phyloP scores from a whole-genome alignment of 2,329 filamentous ascomycete genomes.

The Colletotrichum graminicola region DNA sequence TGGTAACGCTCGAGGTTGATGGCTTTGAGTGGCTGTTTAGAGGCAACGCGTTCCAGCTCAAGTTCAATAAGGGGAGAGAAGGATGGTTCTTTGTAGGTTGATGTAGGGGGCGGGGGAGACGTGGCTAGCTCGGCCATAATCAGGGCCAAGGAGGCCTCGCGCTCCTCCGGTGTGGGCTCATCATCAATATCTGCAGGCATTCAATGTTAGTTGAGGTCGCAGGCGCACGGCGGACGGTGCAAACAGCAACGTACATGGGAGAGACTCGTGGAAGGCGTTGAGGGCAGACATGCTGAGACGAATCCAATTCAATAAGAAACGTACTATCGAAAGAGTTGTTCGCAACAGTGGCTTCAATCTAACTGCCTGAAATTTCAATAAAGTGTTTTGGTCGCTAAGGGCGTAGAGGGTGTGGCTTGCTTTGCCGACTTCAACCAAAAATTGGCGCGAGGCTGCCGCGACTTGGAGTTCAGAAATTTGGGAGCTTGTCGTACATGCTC shows the following conservation, averaged over 20 bases:
- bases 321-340: neutral
- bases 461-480: slow-evolving; percentile 34
- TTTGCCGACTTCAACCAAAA: slow-evolving; percentile 2
- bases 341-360: neutral
- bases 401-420: neutral
- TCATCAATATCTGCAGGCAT: slow-evolving; percentile 79
- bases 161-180: slow-evolving; percentile 72
- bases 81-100: slow-evolving; percentile 63
- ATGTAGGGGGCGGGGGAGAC: slow-evolving; percentile 61
- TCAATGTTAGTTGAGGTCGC: slow-evolving; percentile 39
- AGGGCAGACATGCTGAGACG: slow-evolving; percentile 47
- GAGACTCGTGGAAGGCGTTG: slow-evolving; percentile 75
- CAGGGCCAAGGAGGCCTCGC: slow-evolving; percentile 75
- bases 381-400: neutral
- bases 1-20: slow-evolving; percentile 89
- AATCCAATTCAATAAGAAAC: neutral
- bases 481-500: slow-evolving; percentile 28
- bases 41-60: slow-evolving; percentile 76
- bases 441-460: slow-evolving; percentile 9
- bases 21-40: slow-evolving; percentile 65
- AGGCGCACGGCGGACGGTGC: slow-evolving; percentile 19
- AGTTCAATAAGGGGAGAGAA: slow-evolving; percentile 76
- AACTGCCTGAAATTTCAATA: neutral
- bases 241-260: slow-evolving; percentile 75
- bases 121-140: slow-evolving; percentile 74